A percentile compares a stretch with the other conserved stretches of the same genome.
Conservation (phyloP, 2,329 filamentous ascomycete species). For the Mycosphaerelloides madeirae region DNA sequence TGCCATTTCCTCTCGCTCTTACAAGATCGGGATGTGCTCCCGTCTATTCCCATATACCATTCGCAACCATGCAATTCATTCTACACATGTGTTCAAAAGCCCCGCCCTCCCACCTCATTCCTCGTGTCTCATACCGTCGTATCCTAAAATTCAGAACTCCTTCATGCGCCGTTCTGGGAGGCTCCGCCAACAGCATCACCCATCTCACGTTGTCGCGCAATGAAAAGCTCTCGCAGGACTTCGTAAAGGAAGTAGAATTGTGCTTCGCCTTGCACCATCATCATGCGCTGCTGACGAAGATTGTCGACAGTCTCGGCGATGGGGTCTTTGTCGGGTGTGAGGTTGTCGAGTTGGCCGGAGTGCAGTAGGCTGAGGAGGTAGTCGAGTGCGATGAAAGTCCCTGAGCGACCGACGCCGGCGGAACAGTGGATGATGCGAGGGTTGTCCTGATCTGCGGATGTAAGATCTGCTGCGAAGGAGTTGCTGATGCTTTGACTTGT, state of each 20-base stretch:
- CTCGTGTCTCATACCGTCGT: no score
- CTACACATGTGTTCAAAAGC: no score
- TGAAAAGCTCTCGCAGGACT: slow-evolving; percentile 65
- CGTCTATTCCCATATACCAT: no score
- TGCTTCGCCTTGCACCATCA: slow-evolving; percentile 87
- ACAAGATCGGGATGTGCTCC: no score
- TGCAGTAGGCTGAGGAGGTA: slow-evolving; percentile 80
- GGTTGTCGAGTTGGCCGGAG: slow-evolving; percentile 59
- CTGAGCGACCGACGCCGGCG: slow-evolving; percentile 87
- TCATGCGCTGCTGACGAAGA: slow-evolving; percentile 80
- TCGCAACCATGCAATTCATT: no score
- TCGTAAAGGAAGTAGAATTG: slow-evolving; percentile 89
- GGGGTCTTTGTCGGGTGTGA: slow-evolving; percentile 54
- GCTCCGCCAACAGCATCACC: slow-evolving; percentile 4
- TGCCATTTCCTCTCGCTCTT: no score
- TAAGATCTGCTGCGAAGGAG: slow-evolving; percentile 26
- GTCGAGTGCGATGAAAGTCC: slow-evolving; percentile 95
- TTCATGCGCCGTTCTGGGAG: background rate
- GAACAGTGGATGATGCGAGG: slow-evolving; percentile 71
- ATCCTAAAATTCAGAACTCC: background rate
- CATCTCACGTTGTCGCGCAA: slow-evolving; percentile 1
- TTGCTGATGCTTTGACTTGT: slow-evolving; percentile 12
- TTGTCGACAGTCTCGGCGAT: slow-evolving; percentile 74
- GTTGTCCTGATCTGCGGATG: slow-evolving; percentile 42
- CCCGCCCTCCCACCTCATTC: no score